These are phyloP conservation scores for Heritiera littoralis DNA, from an alignment of 345 rosid genomes.

Conservation along the genomic window DNA sequence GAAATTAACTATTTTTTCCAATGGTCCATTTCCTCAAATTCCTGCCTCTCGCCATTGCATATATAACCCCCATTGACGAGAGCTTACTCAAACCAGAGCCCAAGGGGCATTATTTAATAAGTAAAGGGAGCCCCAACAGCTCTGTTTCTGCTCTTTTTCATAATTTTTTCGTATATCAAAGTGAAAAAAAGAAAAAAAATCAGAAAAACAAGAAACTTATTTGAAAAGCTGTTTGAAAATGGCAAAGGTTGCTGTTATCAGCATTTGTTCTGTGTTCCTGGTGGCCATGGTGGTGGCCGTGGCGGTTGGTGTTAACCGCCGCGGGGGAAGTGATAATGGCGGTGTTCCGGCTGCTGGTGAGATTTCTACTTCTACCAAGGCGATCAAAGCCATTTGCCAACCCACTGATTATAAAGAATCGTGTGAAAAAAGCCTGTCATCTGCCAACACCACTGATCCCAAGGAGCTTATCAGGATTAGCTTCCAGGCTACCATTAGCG, in stretches of 20 bases:
- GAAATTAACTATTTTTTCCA: conserved; percentile 4
- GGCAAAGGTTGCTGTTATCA: conserved; percentile 45
- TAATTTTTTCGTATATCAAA: not conserved
- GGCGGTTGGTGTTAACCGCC: conserved; percentile 32
- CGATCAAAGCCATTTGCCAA: conserved; percentile 56
- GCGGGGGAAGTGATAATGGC: not conserved
- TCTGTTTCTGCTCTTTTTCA: conserved; percentile 1
- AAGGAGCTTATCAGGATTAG: conserved; percentile 55
- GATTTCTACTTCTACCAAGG: conserved; percentile 38
- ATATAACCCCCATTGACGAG: not conserved
- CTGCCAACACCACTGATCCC: conserved; percentile 48
- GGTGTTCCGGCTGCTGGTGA: not conserved
- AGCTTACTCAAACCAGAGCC: conserved; percentile 20
- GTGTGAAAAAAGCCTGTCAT: conserved; percentile 47
- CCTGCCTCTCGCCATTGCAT: conserved; percentile 6
- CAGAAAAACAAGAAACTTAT: not conserved
- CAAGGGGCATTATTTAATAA: conserved; percentile 23
- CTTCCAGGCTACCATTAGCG: conserved; percentile 42
- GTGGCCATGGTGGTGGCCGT: conserved; percentile 67
- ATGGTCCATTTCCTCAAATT: conserved; percentile 4
- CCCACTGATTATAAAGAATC: conserved; percentile 58
- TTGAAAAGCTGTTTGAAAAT: not conserved
- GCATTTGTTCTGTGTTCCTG: conserved; percentile 49
- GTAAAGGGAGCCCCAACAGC: conserved; percentile 20
- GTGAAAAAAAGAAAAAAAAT: not conserved